Evolutionary conservation across 345 rosid species (phyloP).

Genomic region (Eucalyptus microcorys): DNA sequence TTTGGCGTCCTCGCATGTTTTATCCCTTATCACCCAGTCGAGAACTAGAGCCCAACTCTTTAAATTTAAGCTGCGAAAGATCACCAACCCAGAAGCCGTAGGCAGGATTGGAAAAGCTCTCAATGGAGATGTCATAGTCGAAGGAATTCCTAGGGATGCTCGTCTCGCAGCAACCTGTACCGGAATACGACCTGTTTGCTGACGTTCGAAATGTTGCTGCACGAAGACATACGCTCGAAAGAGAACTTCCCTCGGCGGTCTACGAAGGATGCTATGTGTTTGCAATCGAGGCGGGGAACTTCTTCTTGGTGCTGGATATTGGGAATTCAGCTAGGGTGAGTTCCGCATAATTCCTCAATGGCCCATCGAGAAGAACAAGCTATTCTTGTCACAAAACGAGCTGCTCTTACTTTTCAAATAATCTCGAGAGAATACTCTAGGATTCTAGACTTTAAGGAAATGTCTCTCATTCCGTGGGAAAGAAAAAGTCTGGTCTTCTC

Average conservation of each 20-base stretch:
- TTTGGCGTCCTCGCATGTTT: no score
- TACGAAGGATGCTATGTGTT: neutral
- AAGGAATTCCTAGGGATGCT: no score
- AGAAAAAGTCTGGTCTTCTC: no score
- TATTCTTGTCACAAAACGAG: neutral
- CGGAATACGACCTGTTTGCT: no score
- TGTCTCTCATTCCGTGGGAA: neutral
- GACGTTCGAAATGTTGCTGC: neutral
- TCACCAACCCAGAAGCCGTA: no score
- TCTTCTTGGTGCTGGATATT: neutral
- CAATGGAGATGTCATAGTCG: no score
- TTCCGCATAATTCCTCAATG: no score
- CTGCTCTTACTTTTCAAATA: neutral
- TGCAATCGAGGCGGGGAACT: constrained; percentile 23
- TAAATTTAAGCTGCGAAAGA: no score
- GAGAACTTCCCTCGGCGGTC: neutral
- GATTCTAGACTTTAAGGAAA: neutral
- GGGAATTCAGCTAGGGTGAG: neutral
- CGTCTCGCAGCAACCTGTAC: no score
- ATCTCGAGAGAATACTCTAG: neutral
- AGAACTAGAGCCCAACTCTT: no score
- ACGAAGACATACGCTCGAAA: constrained; percentile 20
- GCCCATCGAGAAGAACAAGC: neutral
- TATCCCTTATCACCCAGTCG: no score
- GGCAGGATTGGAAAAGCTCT: no score